Evolutionary conservation across 2,329 filamentous ascomycete genomes (phyloP), one percentile per base, ranked within the genome.

Genomic region (Aureobasidium melanogenum): DNA sequence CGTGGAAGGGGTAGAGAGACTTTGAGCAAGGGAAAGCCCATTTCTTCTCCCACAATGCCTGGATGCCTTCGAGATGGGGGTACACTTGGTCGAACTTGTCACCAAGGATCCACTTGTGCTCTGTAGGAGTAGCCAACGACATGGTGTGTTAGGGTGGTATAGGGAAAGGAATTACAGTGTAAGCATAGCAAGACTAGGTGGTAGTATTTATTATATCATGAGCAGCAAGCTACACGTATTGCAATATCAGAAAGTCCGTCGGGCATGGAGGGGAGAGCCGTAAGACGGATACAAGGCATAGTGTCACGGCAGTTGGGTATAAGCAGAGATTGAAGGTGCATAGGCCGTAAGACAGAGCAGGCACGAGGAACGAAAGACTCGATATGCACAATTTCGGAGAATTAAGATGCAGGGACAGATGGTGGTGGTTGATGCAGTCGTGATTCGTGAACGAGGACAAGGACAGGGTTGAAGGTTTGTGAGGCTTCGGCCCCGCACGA

Each of bases 51-150:
- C 72, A 74, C 34, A 88, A 74, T 10, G 80, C 80, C 68, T 81
- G 76, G 66, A 87, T 84, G 26, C 81, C 81, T 36, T 79, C 76
- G 66, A 86, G 82, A 68, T 87, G 84, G 22, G 83, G 78, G 48
- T 79, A 77, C 48, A 75, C 70, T 34, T 76, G 74, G 61, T 78
- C 69, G 66, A 80, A 78, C 57, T 75, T 76, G 59, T 79, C 75
- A 63, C 77, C 78, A 39, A 80, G 72, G 34, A 73, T 71, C 72
- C 72, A 73, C 36, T 62, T 58, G 54, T 62, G 52, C 26, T 56
- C 22, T 34, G 61, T 52, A 24, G 61, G 61, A 36, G 61, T 44
- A 24, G 61, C 50, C n/a, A 61, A 43, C 14, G 60, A 56, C 60
- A 61, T 61, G 51, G 19, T 38, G 41, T n/a, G 12, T 7, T 24